Evolutionary conservation across 2,329 filamentous ascomycete species (phyloP).

Genomic region (Aureobasidium musti): DNA sequence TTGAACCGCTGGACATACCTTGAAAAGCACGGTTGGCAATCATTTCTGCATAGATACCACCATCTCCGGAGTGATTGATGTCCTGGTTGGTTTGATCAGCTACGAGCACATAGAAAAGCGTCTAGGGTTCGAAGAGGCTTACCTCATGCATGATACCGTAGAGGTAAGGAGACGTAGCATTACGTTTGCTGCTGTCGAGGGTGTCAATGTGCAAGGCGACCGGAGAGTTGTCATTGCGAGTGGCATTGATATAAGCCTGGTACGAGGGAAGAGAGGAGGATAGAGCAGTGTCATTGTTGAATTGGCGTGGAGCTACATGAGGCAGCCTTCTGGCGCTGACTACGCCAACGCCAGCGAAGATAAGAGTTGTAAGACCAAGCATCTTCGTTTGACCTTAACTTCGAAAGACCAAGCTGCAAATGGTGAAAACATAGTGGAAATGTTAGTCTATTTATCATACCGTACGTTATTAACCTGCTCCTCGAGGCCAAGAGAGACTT

Average conservation of each 20-base stretch:
- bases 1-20: constrained; percentile 34
- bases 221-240: constrained; percentile 31
- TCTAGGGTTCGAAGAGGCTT: background rate
- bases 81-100: constrained; percentile 33
- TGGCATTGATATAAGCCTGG: constrained; percentile 32
- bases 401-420: constrained; percentile 10
- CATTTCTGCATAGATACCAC: constrained; percentile 71
- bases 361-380: constrained; percentile 23
- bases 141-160: constrained; percentile 33
- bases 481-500: background rate
- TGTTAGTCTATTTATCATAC: constrained; percentile 12
- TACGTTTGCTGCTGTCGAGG: constrained; percentile 24
- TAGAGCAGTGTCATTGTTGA: constrained; percentile 9
- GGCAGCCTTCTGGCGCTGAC: constrained; percentile 27
- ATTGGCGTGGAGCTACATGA: constrained; percentile 20
- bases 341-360: constrained; percentile 16
- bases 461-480: constrained; percentile 15
- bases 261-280: constrained; percentile 29
- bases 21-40: constrained; percentile 73
- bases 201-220: constrained; percentile 31
- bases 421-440: constrained; percentile 3
- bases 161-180: constrained; percentile 31
- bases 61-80: constrained; percentile 64
- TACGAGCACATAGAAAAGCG: background rate
- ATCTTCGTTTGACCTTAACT: constrained; percentile 18